Conservation (phyloP, 2,329 filamentous ascomycete species). For the Diplodia corticola region DNA sequence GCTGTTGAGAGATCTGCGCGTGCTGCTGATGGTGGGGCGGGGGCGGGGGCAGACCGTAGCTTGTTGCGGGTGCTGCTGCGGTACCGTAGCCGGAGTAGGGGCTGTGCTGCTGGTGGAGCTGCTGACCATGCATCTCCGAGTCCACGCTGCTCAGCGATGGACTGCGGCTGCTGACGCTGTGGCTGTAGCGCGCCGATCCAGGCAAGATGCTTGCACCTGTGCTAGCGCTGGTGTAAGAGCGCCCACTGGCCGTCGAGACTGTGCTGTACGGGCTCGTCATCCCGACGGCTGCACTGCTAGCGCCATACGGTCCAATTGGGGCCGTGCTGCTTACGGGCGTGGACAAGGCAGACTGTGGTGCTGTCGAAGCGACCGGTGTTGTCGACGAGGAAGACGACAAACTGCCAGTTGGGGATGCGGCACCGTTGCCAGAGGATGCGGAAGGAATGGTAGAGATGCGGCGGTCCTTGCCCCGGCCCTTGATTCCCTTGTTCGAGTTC, state of each 20-base stretch:
- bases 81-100: slow-evolving; percentile 14
- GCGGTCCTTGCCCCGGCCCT: slow-evolving; percentile 85
- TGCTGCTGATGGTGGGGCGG: slow-evolving; percentile 11
- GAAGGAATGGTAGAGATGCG: slow-evolving; percentile 53
- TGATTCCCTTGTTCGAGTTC: slow-evolving; percentile 98
- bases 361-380: slow-evolving; percentile 3
- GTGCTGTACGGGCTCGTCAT: slow-evolving; percentile 17
- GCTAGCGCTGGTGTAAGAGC: slow-evolving; percentile 14
- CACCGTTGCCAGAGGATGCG: slow-evolving; percentile 22
- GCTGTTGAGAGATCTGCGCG: slow-evolving; percentile 1
- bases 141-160: slow-evolving; percentile 21
- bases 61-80: not conserved
- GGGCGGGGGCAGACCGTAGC: slow-evolving; percentile 14
- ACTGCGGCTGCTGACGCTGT: slow-evolving; percentile 16
- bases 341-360: slow-evolving; percentile 1
- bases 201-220: not conserved
- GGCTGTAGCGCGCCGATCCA: slow-evolving; percentile 14
- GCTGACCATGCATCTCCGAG: slow-evolving; percentile 21
- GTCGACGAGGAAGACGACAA: slow-evolving; percentile 7
- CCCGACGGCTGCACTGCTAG: not conserved
- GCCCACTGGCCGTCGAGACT: slow-evolving; percentile 6
- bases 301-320: not conserved
- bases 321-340: slow-evolving; percentile 10
- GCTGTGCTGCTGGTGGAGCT: slow-evolving; percentile 18
- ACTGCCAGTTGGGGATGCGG: not conserved